These are phyloP conservation scores for Picea glauca DNA, from an alignment of 75 land plant species.

Conservation along the genomic window DNA sequence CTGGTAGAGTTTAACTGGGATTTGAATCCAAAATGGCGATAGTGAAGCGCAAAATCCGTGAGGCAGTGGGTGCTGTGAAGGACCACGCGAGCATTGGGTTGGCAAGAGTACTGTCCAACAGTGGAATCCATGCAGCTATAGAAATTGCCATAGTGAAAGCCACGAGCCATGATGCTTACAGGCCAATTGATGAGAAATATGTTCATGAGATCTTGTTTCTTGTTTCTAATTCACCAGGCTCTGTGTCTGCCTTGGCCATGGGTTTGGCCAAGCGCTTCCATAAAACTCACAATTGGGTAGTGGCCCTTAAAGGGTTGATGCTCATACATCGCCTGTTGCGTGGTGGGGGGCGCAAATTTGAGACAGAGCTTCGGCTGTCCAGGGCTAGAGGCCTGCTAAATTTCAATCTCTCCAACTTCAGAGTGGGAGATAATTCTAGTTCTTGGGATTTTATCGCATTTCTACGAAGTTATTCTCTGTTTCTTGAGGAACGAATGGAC, in stretches of 20 bases:
- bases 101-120: conserved; percentile 20
- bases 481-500: conserved; percentile 44
- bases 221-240: conserved; percentile 47
- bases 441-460: conserved; percentile 35
- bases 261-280: conserved; percentile 39
- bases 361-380: conserved; percentile 35
- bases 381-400: conserved; percentile 32
- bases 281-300: conserved; percentile 47
- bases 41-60: conserved; percentile 18
- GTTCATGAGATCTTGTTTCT: conserved; percentile 58
- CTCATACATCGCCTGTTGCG: conserved; percentile 61
- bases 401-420: conserved; percentile 21
- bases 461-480: conserved; percentile 32
- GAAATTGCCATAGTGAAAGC: conserved; percentile 57
- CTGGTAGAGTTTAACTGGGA: too few relatives aligned
- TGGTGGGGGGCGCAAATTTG: conserved; percentile 51
- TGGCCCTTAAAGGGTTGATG: conserved; percentile 61
- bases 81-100: conserved; percentile 48
- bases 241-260: conserved; percentile 30
- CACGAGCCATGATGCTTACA: conserved; percentile 57
- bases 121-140: conserved; percentile 35
- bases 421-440: conserved; percentile 19
- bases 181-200: conserved; percentile 50
- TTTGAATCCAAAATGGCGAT: not conserved
- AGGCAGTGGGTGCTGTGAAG: conserved; percentile 50